Conservation (phyloP, 1,139 yeast genomes). For the Suhomyces atakaporum region DNA sequence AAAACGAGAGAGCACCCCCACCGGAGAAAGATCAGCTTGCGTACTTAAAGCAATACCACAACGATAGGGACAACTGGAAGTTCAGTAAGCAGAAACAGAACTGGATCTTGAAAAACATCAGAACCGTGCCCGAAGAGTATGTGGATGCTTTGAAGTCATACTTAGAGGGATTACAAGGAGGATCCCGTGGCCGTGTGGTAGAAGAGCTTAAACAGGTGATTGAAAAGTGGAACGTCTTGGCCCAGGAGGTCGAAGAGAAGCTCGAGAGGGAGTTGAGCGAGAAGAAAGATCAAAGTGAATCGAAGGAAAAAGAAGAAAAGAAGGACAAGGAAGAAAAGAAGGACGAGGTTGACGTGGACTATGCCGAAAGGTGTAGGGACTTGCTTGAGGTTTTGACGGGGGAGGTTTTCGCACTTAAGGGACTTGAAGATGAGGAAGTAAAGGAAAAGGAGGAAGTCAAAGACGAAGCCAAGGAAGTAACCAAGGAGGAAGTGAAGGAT, state of each 20-base stretch:
- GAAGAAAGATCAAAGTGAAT: too few relatives aligned
- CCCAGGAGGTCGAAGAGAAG: slow-evolving; percentile 41
- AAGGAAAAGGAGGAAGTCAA: slow-evolving; percentile 13
- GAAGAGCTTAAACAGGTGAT: slow-evolving; percentile 52
- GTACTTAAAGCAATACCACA: slow-evolving; percentile 66
- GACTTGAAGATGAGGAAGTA: slow-evolving; percentile 26
- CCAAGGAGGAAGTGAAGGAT: slow-evolving; percentile 13
- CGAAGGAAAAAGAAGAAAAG: slow-evolving; percentile 15
- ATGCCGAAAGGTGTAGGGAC: slow-evolving; percentile 48
- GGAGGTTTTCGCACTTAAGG: slow-evolving; percentile 37
- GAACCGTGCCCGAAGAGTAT: slow-evolving; percentile 56
- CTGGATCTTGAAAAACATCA: slow-evolving; percentile 79
- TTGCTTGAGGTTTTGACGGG: slow-evolving; percentile 39
- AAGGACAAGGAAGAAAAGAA: slow-evolving; percentile 16
- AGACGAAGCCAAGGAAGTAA: slow-evolving; percentile 13
- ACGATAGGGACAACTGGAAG: slow-evolving; percentile 74
- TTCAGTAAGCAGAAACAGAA: slow-evolving; percentile 93
- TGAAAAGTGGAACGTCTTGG: slow-evolving; percentile 57
- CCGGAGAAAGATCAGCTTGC: slow-evolving; percentile 81
- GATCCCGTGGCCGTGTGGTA: slow-evolving; percentile 60
- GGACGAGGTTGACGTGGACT: slow-evolving; percentile 30
- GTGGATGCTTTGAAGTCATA: slow-evolving; percentile 57
- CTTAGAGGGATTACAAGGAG: slow-evolving; percentile 73
- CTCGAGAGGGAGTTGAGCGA: slow-evolving; percentile 38
- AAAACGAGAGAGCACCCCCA: slow-evolving; percentile 69